Conservation (phyloP, 1,139 yeast species). For the Sugiyamaella sp. region DNA sequence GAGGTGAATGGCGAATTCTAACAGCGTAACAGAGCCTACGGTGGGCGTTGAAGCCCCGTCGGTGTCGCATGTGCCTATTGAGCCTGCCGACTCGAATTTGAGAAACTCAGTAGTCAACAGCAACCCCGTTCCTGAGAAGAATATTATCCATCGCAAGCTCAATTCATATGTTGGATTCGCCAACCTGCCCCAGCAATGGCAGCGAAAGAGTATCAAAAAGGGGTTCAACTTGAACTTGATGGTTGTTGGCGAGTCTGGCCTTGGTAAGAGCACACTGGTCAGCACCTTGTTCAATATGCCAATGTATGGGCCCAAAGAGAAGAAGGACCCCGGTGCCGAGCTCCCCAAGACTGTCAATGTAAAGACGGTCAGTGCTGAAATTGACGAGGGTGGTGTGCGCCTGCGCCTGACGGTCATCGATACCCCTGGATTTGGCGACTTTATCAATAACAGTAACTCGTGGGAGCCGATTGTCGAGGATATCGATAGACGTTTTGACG, state of each 20-base stretch:
- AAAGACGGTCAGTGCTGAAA: conserved; percentile 66
- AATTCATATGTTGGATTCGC: conserved; percentile 97
- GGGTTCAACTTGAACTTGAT: conserved; percentile 91
- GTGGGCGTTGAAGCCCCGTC: conserved; percentile 32
- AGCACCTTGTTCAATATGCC: conserved; percentile 88
- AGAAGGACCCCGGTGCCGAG: conserved; percentile 42
- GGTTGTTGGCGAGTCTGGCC: conserved; percentile 80
- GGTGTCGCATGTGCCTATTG: conserved; percentile 34
- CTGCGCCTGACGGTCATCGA: conserved; percentile 83
- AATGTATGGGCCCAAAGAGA: conserved; percentile 51
- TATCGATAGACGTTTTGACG: conserved; percentile 82
- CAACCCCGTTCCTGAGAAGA: conserved; percentile 33
- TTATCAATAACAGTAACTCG: conserved; percentile 80
- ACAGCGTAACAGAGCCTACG: conserved; percentile 3
- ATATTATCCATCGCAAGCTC: conserved; percentile 76
- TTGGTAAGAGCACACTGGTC: conserved; percentile 91
- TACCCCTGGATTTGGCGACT: conserved; percentile 94
- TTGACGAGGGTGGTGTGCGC: conserved; percentile 93
- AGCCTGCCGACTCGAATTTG: conserved; percentile 27
- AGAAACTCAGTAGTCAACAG: conserved; percentile 31
- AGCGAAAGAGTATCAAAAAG: conserved; percentile 87
- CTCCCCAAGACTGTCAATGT: conserved; percentile 57
- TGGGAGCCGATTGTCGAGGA: conserved; percentile 96
- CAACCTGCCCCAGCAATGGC: conserved; percentile 98
- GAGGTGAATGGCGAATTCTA: background rate